Base-by-base conservation (phyloP, 768 basidiomycete species). In the Xerocomus brunneocitrinus region DNA sequence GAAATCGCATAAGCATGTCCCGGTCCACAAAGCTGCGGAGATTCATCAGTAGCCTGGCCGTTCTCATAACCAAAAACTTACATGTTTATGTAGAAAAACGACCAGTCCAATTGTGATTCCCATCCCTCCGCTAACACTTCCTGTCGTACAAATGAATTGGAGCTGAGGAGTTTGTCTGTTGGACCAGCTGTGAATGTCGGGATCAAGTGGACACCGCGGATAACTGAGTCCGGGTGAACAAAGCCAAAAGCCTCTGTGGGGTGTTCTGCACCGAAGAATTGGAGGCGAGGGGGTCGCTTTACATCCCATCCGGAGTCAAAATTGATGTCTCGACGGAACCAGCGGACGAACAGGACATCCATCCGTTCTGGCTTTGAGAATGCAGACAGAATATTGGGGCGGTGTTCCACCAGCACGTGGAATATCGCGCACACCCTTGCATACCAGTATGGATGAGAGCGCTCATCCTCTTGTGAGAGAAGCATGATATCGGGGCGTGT, bases 61-160 rank as follows among this genome's bases (percentile, higher is more conserved):
- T 19, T 19, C 19, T 19, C 19, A 19, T 19, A 19, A 19, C 19
- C 19, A 19, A 19, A 19, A 19, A 19, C 63, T 31, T 30, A 74
- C 72, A 69, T 63, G 35, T 65, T 69, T 1, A 75, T 62, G 55
- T 73, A 71, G 44, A 58, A 69, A 32, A 55, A 61, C 5, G 49
- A 38, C 63, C 65, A 74, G 43, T 74, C 46, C 51, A n/a, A 0
- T 0, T 3, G 5, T 28, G 9, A 2, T 70, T 71, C 32, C 9
- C 9, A 32, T 32, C 9, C 24, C 19, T 19, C 19, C 19, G 19
- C 19, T 19, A 19, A 19, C 19, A 19, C 19, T 19, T 19, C 19
- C 19, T 19, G 19, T 19, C 19, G 19, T 19, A 19, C 19, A 19
- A 41, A 19, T 31, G 40, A 3, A 24, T 47, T 36, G 50, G 5